A percentile compares a stretch with the other conserved stretches of the same genome.
Conservation (phyloP, 2,329 filamentous ascomycete species). For the Nemania sp. region DNA sequence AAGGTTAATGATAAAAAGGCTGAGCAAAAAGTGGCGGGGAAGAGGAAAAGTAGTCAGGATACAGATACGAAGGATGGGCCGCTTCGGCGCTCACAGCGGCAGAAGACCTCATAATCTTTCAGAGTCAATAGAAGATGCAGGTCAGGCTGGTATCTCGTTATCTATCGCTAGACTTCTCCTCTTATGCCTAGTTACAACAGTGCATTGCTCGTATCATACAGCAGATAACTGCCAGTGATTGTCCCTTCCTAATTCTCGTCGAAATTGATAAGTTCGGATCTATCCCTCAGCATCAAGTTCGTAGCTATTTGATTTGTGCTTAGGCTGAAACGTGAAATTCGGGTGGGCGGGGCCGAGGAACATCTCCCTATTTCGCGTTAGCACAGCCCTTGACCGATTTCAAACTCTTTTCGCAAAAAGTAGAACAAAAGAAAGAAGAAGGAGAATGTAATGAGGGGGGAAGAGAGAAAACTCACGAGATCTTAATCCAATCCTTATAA, state of each 20-base stretch:
- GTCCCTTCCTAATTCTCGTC: no score
- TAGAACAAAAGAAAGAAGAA: not conserved
- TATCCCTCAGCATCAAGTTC: slow-evolving; percentile 77
- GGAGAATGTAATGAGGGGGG: no score
- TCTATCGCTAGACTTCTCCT: no score
- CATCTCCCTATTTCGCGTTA: slow-evolving; percentile 73
- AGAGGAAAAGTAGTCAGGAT: slow-evolving; percentile 11
- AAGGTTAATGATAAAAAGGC: slow-evolving; percentile 18
- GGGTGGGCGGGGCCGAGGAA: slow-evolving; percentile 89
- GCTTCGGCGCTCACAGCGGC: slow-evolving; percentile 21
- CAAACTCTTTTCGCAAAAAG: no score
- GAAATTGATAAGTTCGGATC: not conserved
- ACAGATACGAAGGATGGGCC: slow-evolving; percentile 2
- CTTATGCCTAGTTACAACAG: no score
- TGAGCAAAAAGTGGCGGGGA: slow-evolving; percentile 7
- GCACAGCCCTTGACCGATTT: not conserved
- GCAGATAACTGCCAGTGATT: no score
- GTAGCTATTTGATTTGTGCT: slow-evolving; percentile 95
- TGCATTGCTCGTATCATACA: no score
- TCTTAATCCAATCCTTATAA: slow-evolving; percentile 98
- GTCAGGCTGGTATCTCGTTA: no score
- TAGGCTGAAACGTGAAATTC: slow-evolving; percentile 92
- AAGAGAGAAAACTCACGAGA: slow-evolving; percentile 67
- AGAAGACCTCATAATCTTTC: slow-evolving; percentile 15
- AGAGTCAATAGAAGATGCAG: no score